phyloP scores from a whole-genome alignment of 352 stramenopile genomes.

The Lagenidium sp. region DNA sequence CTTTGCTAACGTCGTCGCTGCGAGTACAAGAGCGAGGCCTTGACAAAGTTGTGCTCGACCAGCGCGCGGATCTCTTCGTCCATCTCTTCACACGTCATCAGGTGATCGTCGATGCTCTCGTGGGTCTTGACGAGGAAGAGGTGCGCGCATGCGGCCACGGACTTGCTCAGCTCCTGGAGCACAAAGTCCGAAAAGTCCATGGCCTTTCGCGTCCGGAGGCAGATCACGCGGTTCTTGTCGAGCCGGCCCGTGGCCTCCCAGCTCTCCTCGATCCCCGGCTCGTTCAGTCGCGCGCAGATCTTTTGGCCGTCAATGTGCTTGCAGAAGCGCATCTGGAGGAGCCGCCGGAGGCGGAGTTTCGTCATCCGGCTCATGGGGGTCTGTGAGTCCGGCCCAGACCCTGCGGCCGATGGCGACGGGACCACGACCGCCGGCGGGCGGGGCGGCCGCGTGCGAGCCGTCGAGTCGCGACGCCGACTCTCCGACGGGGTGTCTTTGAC shows the following conservation, averaged over 20 bases:
- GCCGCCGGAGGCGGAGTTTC: constrained; percentile 42
- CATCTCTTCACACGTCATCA: constrained; percentile 63
- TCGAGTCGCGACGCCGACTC: no score
- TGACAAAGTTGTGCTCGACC: constrained; percentile 20
- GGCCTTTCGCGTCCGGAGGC: constrained; percentile 28
- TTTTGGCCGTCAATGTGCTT: constrained; percentile 51
- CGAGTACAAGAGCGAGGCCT: constrained; percentile 21
- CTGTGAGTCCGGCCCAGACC: constrained; percentile 13
- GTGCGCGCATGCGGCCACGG: constrained; percentile 53
- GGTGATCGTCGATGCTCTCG: constrained; percentile 64
- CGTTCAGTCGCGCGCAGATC: constrained; percentile 24
- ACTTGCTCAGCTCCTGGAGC: constrained; percentile 22
- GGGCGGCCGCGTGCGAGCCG: no score
- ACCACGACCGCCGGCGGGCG: constrained; percentile 9
- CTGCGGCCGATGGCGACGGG: constrained; percentile 15
- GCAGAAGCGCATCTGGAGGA: constrained; percentile 65
- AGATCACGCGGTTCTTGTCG: constrained; percentile 45
- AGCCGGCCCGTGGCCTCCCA: constrained; percentile 43
- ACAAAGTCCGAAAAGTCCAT: constrained; percentile 62
- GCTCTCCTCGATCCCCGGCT: constrained; percentile 14
- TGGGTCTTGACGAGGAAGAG: constrained; percentile 46
- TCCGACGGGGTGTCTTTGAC: constrained; percentile 9
- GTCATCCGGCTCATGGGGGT: constrained; percentile 16
- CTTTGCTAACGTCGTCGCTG: constrained; percentile 8
- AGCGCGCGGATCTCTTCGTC: constrained; percentile 36